Percentiles rank a stretch among this genome's conserved stretches.
Conservation (phyloP, 345 rosid genomes). For the Lepidium didymum region DNA sequence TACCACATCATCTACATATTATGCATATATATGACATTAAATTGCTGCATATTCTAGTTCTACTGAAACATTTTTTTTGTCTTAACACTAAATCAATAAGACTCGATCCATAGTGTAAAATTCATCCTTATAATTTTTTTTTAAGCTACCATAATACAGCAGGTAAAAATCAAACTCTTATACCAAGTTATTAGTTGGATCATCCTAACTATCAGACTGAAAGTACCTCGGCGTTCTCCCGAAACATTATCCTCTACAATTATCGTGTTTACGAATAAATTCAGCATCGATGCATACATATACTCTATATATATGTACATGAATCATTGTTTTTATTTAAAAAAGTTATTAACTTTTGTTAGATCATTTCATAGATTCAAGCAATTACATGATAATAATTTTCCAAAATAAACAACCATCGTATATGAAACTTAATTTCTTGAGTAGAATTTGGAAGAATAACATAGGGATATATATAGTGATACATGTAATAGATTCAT, state of each 20-base stretch:
- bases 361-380: background rate
- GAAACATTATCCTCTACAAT: background rate
- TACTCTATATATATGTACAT: background rate
- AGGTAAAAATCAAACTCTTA: too few species aligned
- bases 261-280: background rate
- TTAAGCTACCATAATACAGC: too few species aligned
- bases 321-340: background rate
- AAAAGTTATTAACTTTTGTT: background rate
- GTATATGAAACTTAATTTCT: background rate
- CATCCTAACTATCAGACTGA: too few species aligned
- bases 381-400: background rate
- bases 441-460: background rate
- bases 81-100: too few species aligned
- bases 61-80: background rate
- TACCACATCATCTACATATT: background rate
- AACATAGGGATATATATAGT: background rate
- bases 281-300: background rate
- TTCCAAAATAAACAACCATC: background rate
- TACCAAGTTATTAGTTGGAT: too few species aligned
- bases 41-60: background rate
- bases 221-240: too few species aligned
- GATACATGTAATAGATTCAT: conserved; percentile 22
- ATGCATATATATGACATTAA: background rate
- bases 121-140: too few species aligned
- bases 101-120: too few species aligned